Base-by-base conservation (phyloP, 2,329 filamentous ascomycete genomes). In the Monosporascus ibericus region DNA sequence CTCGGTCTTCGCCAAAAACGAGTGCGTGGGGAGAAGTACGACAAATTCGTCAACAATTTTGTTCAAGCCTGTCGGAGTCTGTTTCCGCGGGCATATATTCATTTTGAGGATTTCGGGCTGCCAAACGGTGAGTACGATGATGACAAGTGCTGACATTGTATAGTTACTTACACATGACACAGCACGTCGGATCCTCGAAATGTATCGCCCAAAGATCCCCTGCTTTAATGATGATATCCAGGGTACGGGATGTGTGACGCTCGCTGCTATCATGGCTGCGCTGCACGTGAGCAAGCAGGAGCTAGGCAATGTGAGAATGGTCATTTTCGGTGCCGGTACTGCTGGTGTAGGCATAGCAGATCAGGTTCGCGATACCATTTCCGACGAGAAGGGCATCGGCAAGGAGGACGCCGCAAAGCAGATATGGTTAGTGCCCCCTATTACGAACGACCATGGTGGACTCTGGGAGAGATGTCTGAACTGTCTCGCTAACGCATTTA, bases 141-240 rank as follows among this genome's bases (percentile, higher is more conserved):
- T 34, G 44, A 58, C 1, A 1, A 6, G 6, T 2, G 15, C 2
- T 2, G 14, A 3, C 1, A n/a, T 11, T 4, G 25, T 7, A 46
- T 24, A 17, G 4, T 30, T 20, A 49, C 56, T 52, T 51, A 51
- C 7, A 3, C 25, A 25, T 8, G 15, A 20, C 18, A 27, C 30
- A 66, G 64, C 63, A 37, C 78, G 87, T 30, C 80, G 88, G 3
- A 80, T 95, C 2, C 75, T 95, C 1, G 88, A 95, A 54, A 80
- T 77, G 37, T 95, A 94, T 62, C 81, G 86, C 1, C 77, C 85
- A 0, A 65, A 87, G 48, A 85, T 92, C 7, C 78, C 90, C 0
- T 95, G 90, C 67, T 95, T 96, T 76, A 95, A 95, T 63, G 91
- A 95, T 53, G 90, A 95, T 66, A 85, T 95, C 0, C 90, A 95